Conservation (phyloP, 306 rosid genomes). For the Prunus persica region Prunus_persica_NCBIv2 NC_034016.1:349001-349500, state of each 20-base stretch:
- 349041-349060: slow-evolving; percentile 50
- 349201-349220: background rate
- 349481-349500: background rate
- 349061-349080: slow-evolving; percentile 74
- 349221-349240: background rate
- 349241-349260: no score
- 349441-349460: background rate
- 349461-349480: background rate
- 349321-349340: no score
- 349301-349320: no score
- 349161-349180: no score
- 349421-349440: background rate
- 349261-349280: background rate
- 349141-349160: slow-evolving; percentile 11
- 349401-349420: background rate
- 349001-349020: slow-evolving; percentile 58
- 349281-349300: background rate
- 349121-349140: slow-evolving; percentile 66
- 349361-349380: background rate
- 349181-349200: background rate
- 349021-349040: slow-evolving; percentile 45
- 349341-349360: no score
- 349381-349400: background rate
- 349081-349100: slow-evolving; percentile 46
- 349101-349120: slow-evolving; percentile 66